phyloP scores from a whole-genome alignment of 495 filamentous ascomycete species.

The Neurospora sp. region DNA sequence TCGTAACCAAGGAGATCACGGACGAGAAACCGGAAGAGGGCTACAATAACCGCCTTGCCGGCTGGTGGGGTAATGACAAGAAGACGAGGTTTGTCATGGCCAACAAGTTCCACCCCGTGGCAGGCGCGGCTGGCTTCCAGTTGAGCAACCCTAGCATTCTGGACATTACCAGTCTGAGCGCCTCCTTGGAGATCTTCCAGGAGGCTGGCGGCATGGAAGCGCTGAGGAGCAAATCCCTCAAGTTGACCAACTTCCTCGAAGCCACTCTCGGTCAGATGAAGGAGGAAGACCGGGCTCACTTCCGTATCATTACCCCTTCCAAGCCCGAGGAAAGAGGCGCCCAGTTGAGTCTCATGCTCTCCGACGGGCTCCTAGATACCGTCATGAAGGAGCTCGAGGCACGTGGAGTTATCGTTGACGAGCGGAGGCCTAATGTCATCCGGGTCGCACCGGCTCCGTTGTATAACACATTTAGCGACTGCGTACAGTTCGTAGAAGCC shows the following conservation, averaged over 20 bases:
- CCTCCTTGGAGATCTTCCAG: constrained; percentile 71
- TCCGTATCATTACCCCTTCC: constrained; percentile 71
- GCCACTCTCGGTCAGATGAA: constrained; percentile 44
- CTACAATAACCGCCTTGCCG: constrained; percentile 53
- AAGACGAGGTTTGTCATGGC: constrained; percentile 67
- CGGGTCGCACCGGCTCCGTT: constrained; percentile 85
- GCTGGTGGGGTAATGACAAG: constrained; percentile 88
- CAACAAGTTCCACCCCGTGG: constrained; percentile 63
- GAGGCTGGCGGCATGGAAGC: constrained; percentile 55
- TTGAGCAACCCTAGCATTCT: constrained; percentile 58
- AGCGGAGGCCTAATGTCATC: constrained; percentile 82
- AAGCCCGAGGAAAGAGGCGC: constrained; percentile 67
- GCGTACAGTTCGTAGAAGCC: constrained; percentile 63
- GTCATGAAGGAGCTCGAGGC: constrained; percentile 62
- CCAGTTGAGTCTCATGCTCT: constrained; percentile 70
- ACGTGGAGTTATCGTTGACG: constrained; percentile 70
- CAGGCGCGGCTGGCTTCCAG: constrained; percentile 61
- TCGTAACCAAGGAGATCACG: constrained; percentile 31
- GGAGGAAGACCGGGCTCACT: constrained; percentile 42
- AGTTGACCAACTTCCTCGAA: constrained; percentile 74
- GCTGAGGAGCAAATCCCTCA: constrained; percentile 64
- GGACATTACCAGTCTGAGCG: constrained; percentile 59
- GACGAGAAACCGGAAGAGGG: constrained; percentile 28
- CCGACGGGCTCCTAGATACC: constrained; percentile 53
- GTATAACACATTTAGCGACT: constrained; percentile 79